These are phyloP conservation scores for Cryptococcus floricola DNA, from an alignment of 1,284 basidiomycete species.

Conservation along the genomic window DNA sequence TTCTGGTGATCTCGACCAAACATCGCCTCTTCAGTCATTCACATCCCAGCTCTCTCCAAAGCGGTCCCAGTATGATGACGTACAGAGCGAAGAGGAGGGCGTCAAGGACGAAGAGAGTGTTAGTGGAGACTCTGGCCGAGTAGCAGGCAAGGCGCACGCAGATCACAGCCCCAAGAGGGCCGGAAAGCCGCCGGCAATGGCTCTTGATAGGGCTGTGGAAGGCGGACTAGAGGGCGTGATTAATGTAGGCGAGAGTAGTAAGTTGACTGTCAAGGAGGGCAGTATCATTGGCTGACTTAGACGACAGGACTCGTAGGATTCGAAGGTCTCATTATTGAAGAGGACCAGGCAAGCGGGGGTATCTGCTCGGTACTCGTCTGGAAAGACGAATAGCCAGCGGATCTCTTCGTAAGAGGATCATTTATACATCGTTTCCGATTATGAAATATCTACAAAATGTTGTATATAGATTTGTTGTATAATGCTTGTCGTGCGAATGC, in stretches of 20 bases:
- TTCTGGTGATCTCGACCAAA: constrained; percentile 19
- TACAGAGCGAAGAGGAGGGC: constrained; percentile 2
- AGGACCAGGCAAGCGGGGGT: constrained; percentile 69
- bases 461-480: background rate
- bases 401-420: background rate
- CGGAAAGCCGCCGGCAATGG: constrained; percentile 68
- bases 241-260: constrained; percentile 22
- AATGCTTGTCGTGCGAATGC: background rate
- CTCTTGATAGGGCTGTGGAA: constrained; percentile 77
- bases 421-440: background rate
- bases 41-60: constrained; percentile 7
- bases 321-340: constrained; percentile 69
- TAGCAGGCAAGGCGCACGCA: constrained; percentile 28
- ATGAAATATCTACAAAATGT: background rate
- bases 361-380: constrained; percentile 41
- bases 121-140: constrained; percentile 25
- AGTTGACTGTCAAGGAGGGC: constrained; percentile 9
- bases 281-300: background rate
- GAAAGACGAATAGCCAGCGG: constrained; percentile 4
- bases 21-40: constrained; percentile 26
- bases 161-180: constrained; percentile 40
- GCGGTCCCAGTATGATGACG: background rate
- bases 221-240: constrained; percentile 53
- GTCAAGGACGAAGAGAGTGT: constrained; percentile 3
- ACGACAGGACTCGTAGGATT: constrained; percentile 61